phyloP scores from a whole-genome alignment of 164 flowering plant genomes.

The Nymphaea colorata region DNA sequence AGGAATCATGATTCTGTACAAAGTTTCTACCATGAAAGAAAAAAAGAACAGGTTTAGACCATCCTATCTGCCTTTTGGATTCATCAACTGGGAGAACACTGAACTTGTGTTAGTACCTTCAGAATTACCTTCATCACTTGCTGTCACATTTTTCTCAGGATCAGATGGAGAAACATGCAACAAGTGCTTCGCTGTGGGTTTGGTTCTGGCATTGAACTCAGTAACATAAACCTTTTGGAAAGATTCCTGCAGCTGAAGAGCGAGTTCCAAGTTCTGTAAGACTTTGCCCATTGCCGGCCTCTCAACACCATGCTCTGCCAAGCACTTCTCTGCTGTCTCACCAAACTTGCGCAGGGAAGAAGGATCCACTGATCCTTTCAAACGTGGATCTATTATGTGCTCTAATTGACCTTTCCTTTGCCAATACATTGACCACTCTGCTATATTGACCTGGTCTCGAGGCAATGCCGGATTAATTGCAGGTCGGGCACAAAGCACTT shows the following conservation, averaged over 20 bases:
- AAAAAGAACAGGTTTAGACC: background rate
- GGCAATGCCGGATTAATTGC: slow-evolving; percentile 40
- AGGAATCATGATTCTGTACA: background rate
- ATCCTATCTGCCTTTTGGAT: slow-evolving; percentile 36
- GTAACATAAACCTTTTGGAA: slow-evolving; percentile 12
- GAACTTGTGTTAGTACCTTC: slow-evolving; percentile 17
- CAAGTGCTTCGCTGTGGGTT: slow-evolving; percentile 23
- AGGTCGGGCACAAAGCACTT: slow-evolving; percentile 35
- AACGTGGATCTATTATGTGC: slow-evolving; percentile 28
- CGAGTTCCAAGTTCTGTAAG: slow-evolving; percentile 45
- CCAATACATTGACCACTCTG: slow-evolving; percentile 48
- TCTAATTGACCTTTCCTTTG: slow-evolving; percentile 34
- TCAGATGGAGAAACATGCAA: slow-evolving; percentile 11
- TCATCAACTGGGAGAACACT: slow-evolving; percentile 35
- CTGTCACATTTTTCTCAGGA: slow-evolving; percentile 7
- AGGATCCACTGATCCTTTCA: slow-evolving; percentile 17
- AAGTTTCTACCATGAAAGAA: background rate
- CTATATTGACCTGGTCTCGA: slow-evolving; percentile 41
- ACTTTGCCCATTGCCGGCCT: slow-evolving; percentile 52
- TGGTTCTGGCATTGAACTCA: slow-evolving; percentile 22
- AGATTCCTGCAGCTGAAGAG: slow-evolving; percentile 41
- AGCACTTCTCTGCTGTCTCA: slow-evolving; percentile 44
- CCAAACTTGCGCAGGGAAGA: slow-evolving; percentile 33
- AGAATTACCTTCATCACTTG: slow-evolving; percentile 11
- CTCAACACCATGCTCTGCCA: slow-evolving; percentile 29